phyloP scores from a whole-genome alignment of 331 rosid genomes.

The Rosa hybrid region DNA sequence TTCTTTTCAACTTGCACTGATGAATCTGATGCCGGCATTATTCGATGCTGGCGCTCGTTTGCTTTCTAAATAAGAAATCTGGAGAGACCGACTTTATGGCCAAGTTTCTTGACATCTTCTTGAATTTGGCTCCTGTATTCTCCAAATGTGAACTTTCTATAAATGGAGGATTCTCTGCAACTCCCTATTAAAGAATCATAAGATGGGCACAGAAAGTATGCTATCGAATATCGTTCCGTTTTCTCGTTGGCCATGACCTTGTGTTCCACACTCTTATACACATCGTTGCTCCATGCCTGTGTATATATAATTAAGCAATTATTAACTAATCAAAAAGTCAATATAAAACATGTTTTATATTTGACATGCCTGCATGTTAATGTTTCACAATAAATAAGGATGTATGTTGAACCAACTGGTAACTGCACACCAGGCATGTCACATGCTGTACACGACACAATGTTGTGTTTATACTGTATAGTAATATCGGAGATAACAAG shows the following conservation, averaged over 20 bases:
- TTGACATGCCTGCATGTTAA: conserved; percentile 14
- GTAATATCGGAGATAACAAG: conserved; percentile 5
- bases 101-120: conserved; percentile 70
- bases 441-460: not conserved
- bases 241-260: conserved; percentile 60
- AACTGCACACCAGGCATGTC: conserved; percentile 11
- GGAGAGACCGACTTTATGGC: conserved; percentile 76
- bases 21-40: not conserved
- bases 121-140: conserved; percentile 74
- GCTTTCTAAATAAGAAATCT: conserved; percentile 49
- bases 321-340: not conserved
- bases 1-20: not conserved
- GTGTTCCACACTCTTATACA: conserved; percentile 87
- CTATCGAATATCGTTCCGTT: conserved; percentile 73
- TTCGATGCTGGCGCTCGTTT: not conserved
- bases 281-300: conserved; percentile 91
- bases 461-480: not conserved
- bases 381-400: conserved; percentile 4
- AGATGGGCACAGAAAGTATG: conserved; percentile 89
- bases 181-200: conserved; percentile 63
- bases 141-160: conserved; percentile 70
- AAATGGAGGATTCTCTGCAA: conserved; percentile 64
- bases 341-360: not conserved
- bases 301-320: conserved; percentile 1
- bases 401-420: conserved; percentile 1